A percentile compares a stretch with the other conserved stretches of the same genome.
Conservation (phyloP, 495 filamentous ascomycete species). For the Gamarada debralockiae region DNA sequence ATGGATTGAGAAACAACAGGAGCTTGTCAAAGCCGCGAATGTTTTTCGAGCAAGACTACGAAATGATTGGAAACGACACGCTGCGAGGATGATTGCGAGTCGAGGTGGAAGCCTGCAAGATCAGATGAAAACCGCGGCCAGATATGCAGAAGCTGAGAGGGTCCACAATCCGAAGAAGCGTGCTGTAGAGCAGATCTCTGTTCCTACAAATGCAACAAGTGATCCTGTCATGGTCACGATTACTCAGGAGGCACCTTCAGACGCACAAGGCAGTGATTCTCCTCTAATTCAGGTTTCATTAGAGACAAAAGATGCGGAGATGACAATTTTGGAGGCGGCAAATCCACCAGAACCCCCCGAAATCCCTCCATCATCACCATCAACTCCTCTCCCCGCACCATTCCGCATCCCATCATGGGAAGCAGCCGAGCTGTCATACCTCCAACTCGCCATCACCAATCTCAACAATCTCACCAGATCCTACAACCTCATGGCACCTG, state of each 20-base stretch:
- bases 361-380: neutral
- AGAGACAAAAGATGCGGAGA: constrained; percentile 9
- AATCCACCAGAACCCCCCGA: constrained; percentile 1
- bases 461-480: constrained; percentile 79
- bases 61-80: constrained; percentile 84
- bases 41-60: constrained; percentile 72
- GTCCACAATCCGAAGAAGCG: constrained; percentile 44
- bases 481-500: constrained; percentile 93
- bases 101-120: constrained; percentile 72
- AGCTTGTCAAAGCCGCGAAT: constrained; percentile 64
- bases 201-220: constrained; percentile 43
- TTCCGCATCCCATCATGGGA: constrained; percentile 69
- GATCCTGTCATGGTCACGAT: constrained; percentile 45
- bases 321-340: neutral
- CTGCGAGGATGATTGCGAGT: constrained; percentile 74
- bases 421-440: constrained; percentile 68
- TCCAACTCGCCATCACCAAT: constrained; percentile 69
- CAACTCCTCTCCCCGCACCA: constrained; percentile 32
- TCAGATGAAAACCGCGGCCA: constrained; percentile 68
- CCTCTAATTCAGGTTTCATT: constrained; percentile 9
- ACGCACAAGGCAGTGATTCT: constrained; percentile 10
- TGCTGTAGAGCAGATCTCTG: constrained; percentile 41
- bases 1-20: constrained; percentile 98
- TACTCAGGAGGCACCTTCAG: constrained; percentile 31
- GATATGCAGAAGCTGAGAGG: constrained; percentile 71